Conservation (phyloP, 179 eudicot genomes). For the Carnegiea gigantea region DNA sequence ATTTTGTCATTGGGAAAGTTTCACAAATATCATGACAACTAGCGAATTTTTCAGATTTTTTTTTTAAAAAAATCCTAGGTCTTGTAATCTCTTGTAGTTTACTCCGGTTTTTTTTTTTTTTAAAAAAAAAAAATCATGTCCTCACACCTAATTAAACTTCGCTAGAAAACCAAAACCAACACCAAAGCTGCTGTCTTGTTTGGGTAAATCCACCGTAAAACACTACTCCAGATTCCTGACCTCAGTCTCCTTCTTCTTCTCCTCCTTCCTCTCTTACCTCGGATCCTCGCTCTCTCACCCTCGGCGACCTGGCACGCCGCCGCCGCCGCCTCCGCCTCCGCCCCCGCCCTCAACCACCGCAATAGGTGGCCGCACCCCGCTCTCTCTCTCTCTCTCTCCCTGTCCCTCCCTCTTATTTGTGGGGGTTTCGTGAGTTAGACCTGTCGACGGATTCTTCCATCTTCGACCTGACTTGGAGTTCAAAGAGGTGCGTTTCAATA, state of each 20-base stretch:
- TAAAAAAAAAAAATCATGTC: too few relatives aligned
- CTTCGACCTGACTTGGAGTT: not conserved
- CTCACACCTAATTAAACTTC: too few relatives aligned
- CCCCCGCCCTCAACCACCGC: not conserved
- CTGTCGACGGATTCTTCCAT: not conserved
- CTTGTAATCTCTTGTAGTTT: too few relatives aligned
- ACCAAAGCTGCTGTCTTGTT: not conserved
- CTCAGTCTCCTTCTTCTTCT: not conserved
- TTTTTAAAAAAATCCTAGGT: too few relatives aligned
- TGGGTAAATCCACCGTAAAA: not conserved
- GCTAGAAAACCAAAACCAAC: too few relatives aligned
- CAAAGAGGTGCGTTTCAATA: not conserved
- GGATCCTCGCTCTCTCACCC: not conserved
- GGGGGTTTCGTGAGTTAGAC: not conserved
- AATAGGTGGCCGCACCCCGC: not conserved
- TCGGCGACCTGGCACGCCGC: not conserved
- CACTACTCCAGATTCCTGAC: not conserved
- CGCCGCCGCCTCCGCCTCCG: not conserved
- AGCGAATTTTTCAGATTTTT: too few relatives aligned
- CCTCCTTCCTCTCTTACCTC: not conserved
- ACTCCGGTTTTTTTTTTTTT: too few relatives aligned
- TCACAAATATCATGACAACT: too few relatives aligned
- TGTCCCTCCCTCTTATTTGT: not conserved
- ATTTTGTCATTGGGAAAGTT: too few relatives aligned
- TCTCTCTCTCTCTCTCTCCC: not conserved